phyloP scores from a whole-genome alignment of 106 monocot genomes.

The Narthecium ossifragum region DNA sequence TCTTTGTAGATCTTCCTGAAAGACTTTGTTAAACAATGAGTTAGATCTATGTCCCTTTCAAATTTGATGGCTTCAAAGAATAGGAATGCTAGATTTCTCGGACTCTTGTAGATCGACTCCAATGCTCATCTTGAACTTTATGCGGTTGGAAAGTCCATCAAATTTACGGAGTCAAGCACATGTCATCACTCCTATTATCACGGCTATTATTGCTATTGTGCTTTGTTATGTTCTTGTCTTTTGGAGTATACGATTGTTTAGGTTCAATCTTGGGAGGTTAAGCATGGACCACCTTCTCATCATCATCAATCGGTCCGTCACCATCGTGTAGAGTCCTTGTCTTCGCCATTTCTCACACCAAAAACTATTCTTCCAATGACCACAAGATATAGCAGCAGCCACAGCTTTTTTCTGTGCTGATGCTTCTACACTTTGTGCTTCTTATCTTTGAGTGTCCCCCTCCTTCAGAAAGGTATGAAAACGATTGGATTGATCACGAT shows the following conservation, averaged over 20 bases:
- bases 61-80: background rate
- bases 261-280: too few species aligned
- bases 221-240: too few species aligned
- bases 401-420: constrained; percentile 3
- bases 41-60: background rate
- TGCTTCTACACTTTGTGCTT: background rate
- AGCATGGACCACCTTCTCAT: too few species aligned
- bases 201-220: background rate
- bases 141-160: too few species aligned
- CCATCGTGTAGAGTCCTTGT: too few species aligned
- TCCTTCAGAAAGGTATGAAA: background rate
- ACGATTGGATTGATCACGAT: too few species aligned
- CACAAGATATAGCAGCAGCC: background rate
- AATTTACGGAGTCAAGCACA: background rate
- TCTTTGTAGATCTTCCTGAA: too few species aligned
- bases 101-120: too few species aligned
- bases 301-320: too few species aligned
- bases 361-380: background rate
- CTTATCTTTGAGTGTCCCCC: constrained; percentile 1
- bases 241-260: too few species aligned
- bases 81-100: background rate
- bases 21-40: too few species aligned
- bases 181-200: background rate
- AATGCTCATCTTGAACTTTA: too few species aligned
- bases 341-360: background rate